Evolutionary conservation across 495 filamentous ascomycete genomes (phyloP).

Genomic region (Talaromyces trachyspermus): DNA sequence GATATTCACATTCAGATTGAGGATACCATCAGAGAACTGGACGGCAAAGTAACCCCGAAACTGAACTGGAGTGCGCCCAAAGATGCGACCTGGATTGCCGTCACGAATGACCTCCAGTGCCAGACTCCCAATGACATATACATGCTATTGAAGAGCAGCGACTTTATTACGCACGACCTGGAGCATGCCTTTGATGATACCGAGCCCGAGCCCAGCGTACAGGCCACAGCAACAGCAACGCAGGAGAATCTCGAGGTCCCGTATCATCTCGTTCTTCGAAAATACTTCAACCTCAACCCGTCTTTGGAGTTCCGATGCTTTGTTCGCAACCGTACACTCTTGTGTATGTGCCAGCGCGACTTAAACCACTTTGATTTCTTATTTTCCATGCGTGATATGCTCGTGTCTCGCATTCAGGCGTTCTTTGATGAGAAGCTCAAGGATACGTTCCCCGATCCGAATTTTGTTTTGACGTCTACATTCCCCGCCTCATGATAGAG

Average conservation of each 20-base stretch:
- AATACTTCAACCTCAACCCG: slow-evolving; percentile 80
- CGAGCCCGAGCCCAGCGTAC: slow-evolving; percentile 9
- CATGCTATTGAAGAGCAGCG: slow-evolving; percentile 81
- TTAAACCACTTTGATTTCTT: slow-evolving; percentile 86
- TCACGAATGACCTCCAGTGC: slow-evolving; percentile 88
- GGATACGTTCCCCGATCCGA: slow-evolving; percentile 72
- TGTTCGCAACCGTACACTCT: slow-evolving; percentile 66
- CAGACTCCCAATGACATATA: slow-evolving; percentile 83
- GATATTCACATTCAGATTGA: slow-evolving; percentile 72
- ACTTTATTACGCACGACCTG: slow-evolving; percentile 90
- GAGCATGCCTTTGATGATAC: slow-evolving; percentile 81
- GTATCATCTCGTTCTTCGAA: slow-evolving; percentile 70
- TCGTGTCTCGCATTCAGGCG: slow-evolving; percentile 53
- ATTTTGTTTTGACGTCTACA: slow-evolving; percentile 88
- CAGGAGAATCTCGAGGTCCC: slow-evolving; percentile 31
- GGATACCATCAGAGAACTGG: slow-evolving; percentile 65
- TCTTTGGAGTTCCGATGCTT: slow-evolving; percentile 93
- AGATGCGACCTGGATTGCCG: slow-evolving; percentile 91
- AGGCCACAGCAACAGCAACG: slow-evolving; percentile 13
- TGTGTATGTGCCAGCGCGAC: slow-evolving; percentile 85
- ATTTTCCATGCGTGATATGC: slow-evolving; percentile 50
- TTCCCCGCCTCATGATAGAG: slow-evolving; percentile 71
- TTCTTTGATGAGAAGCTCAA: slow-evolving; percentile 69
- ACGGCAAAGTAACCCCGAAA: slow-evolving; percentile 80
- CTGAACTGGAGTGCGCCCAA: slow-evolving; percentile 97